Percentiles rank a stretch among this genome's conserved stretches.
phyloP scores from a whole-genome alignment of 2,329 filamentous ascomycete species.

The Clarireedia paspali region DNA sequence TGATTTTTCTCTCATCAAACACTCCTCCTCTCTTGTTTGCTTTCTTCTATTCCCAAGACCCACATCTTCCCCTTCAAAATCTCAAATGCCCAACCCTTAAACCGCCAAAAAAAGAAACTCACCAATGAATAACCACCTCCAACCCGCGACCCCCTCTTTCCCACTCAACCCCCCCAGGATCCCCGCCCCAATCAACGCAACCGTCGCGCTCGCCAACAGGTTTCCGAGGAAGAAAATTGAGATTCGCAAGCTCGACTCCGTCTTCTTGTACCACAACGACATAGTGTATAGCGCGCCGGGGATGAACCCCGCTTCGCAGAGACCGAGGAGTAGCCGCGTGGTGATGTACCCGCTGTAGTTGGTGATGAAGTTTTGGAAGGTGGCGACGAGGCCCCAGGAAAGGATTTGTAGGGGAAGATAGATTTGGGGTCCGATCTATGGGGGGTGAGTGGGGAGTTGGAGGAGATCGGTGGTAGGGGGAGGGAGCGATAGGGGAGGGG shows the following conservation, averaged over 20 bases:
- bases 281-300: conserved; percentile 45
- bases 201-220: conserved; percentile 14
- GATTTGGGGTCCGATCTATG: background rate
- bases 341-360: conserved; percentile 40
- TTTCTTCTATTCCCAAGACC: too few species aligned
- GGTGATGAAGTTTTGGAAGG: conserved; percentile 42
- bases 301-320: conserved; percentile 43
- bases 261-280: conserved; percentile 48
- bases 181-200: conserved; percentile 45
- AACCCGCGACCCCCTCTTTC: conserved; percentile 39
- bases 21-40: background rate
- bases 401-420: background rate
- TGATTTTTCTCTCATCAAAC: background rate
- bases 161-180: conserved; percentile 40
- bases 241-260: conserved; percentile 27
- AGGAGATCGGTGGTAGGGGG: too few species aligned
- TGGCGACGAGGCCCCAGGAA: conserved; percentile 15
- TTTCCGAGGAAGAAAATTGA: conserved; percentile 50
- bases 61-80: too few species aligned
- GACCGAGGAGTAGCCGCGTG: conserved; percentile 42
- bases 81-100: too few species aligned
- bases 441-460: background rate
- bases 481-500: background rate
- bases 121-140: conserved; percentile 35
- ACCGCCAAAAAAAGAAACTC: background rate